phyloP scores from a whole-genome alignment of 2,329 filamentous ascomycete species.

The Fusarium anguioides region DNA sequence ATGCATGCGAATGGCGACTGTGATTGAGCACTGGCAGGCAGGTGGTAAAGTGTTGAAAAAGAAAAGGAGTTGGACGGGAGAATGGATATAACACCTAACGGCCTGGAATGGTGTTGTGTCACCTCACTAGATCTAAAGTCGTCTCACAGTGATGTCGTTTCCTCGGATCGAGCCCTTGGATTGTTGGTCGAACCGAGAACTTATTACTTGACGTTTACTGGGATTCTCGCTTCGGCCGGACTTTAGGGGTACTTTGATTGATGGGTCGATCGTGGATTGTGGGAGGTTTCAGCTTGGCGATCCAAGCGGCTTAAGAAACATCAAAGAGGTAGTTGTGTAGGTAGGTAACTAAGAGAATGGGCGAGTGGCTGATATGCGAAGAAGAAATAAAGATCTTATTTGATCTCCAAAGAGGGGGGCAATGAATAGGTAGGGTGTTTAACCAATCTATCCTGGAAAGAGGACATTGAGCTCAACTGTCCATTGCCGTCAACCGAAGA shows the following conservation, averaged over 20 bases:
- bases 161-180: neutral
- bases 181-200: conserved; percentile 20
- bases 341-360: neutral
- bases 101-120: conserved; percentile 7
- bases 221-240: conserved; percentile 15
- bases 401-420: neutral
- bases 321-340: neutral
- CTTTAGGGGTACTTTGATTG: conserved; percentile 12
- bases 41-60: neutral
- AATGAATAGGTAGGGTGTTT: neutral
- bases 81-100: neutral
- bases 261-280: conserved; percentile 24
- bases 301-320: conserved; percentile 4
- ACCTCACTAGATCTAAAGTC: conserved; percentile 32
- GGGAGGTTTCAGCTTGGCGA: conserved; percentile 35
- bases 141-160: conserved; percentile 28
- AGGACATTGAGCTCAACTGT: conserved; percentile 5
- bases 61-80: conserved; percentile 3
- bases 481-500: conserved; percentile 16
- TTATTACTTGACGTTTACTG: conserved; percentile 27
- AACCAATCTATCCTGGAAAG: conserved; percentile 15
- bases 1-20: neutral
- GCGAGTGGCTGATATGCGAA: neutral
- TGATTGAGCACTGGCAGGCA: neutral
- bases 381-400: conserved; percentile 17